phyloP scores from a whole-genome alignment of 352 stramenopile species.

The Globisporangium radiosum region DNA sequence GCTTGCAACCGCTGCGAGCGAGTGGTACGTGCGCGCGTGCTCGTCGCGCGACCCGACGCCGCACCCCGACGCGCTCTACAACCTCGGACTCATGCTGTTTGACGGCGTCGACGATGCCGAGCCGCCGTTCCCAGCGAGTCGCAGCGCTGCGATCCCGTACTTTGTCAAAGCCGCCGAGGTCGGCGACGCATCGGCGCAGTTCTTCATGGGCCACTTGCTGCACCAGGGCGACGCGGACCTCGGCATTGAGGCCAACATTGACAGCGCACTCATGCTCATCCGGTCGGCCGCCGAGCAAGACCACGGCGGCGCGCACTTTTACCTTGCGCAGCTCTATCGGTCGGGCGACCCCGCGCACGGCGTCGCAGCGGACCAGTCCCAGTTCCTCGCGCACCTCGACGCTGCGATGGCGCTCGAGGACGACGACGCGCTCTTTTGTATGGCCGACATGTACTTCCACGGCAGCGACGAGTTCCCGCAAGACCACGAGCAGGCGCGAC shows the following conservation, averaged over 20 bases:
- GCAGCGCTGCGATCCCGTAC: slow-evolving; percentile 57
- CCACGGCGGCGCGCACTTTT: slow-evolving; percentile 74
- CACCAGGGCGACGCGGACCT: slow-evolving; percentile 70
- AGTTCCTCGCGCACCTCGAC: slow-evolving; percentile 64
- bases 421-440: slow-evolving; percentile 74
- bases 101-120: slow-evolving; percentile 68
- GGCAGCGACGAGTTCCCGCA: slow-evolving; percentile 69
- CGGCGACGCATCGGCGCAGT: slow-evolving; percentile 73
- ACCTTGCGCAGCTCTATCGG: slow-evolving; percentile 83
- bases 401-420: slow-evolving; percentile 53
- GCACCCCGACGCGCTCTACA: slow-evolving; percentile 79
- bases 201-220: slow-evolving; percentile 82
- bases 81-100: slow-evolving; percentile 74
- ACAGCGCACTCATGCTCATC: slow-evolving; percentile 69
- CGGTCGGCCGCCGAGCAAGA: slow-evolving; percentile 59
- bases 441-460: slow-evolving; percentile 84
- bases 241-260: slow-evolving; percentile 51
- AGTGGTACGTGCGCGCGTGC: slow-evolving; percentile 69
- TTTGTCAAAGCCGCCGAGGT: slow-evolving; percentile 73
- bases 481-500: slow-evolving; percentile 56
- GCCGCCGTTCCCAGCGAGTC: slow-evolving; percentile 54
- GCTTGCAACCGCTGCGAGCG: slow-evolving; percentile 54
- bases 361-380: slow-evolving; percentile 37
- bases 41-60: slow-evolving; percentile 37
- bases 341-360: slow-evolving; percentile 53